These are phyloP conservation scores for Chrysoporthe austroafricana DNA, from an alignment of 2,329 filamentous ascomycete genomes.

Conservation along the genomic window DNA sequence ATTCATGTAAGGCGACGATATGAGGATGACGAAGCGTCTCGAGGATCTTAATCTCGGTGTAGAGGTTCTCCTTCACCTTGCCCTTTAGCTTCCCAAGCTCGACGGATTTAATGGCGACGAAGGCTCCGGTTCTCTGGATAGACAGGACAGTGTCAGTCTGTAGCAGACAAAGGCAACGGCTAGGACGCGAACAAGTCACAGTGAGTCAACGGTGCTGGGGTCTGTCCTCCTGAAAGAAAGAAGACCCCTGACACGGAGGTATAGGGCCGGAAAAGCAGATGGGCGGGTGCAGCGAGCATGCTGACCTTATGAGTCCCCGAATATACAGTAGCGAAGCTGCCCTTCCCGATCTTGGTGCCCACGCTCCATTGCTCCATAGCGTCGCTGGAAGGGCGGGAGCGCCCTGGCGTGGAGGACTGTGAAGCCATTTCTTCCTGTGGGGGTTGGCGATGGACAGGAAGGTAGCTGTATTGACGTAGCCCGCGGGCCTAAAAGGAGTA, in stretches of 20 bases:
- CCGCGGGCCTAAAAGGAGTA: conserved; percentile 38
- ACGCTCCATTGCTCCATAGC: conserved; percentile 77
- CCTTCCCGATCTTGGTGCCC: conserved; percentile 90
- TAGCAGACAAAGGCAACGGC: conserved; percentile 12
- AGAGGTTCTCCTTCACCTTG: conserved; percentile 95
- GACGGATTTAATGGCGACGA: conserved; percentile 96
- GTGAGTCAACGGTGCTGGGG: too few species aligned
- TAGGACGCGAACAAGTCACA: neutral
- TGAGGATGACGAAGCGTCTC: conserved; percentile 93
- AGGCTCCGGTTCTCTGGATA: conserved; percentile 72
- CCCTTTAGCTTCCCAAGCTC: conserved; percentile 88
- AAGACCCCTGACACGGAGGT: neutral
- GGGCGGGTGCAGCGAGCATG: conserved; percentile 24
- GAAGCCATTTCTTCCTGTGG: conserved; percentile 38
- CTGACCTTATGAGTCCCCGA: conserved; percentile 82
- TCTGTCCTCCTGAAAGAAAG: neutral
- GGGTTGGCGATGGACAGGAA: conserved; percentile 35
- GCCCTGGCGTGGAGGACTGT: conserved; percentile 34
- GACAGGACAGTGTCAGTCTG: conserved; percentile 26
- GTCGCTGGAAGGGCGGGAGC: conserved; percentile 38
- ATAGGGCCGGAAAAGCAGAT: conserved; percentile 1
- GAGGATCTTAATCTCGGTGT: conserved; percentile 93
- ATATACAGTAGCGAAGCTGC: conserved; percentile 96
- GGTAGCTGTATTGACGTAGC: conserved; percentile 32
- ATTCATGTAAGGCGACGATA: conserved; percentile 95